These are phyloP conservation scores for Cystofilobasidium macerans DNA, from an alignment of 768 basidiomycete species.

Conservation along the genomic window DNA sequence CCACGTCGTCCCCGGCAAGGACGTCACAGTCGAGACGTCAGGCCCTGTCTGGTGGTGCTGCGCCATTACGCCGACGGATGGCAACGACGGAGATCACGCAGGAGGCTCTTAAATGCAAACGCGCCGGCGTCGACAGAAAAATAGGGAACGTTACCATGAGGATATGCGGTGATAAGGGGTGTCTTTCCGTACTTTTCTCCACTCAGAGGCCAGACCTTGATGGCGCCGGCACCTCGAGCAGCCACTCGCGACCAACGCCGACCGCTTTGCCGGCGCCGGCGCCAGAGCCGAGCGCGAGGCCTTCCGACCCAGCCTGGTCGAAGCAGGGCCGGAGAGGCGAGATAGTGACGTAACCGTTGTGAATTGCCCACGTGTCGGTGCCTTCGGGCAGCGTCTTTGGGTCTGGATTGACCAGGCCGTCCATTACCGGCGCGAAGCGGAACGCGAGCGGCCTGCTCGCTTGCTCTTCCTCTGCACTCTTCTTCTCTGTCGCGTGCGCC, in stretches of 20 bases:
- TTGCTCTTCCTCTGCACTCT: background rate
- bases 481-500: background rate
- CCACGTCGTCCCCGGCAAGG: slow-evolving; percentile 60
- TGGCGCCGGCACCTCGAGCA: slow-evolving; percentile 3
- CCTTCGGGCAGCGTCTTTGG: slow-evolving; percentile 4
- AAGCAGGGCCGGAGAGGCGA: slow-evolving; percentile 17
- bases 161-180: no score
- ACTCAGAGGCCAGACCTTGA: background rate
- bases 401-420: slow-evolving; percentile 16
- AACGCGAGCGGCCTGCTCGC: background rate
- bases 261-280: background rate
- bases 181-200: no score
- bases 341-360: slow-evolving; percentile 17
- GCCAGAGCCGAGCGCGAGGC: slow-evolving; percentile 3
- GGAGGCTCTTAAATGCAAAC: no score
- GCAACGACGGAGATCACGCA: no score
- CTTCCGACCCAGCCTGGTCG: slow-evolving; percentile 13
- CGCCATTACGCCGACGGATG: no score
- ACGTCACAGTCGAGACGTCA: slow-evolving; percentile 63
- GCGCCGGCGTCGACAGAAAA: no score
- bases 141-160: no score
- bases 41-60: slow-evolving; percentile 71
- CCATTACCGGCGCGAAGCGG: slow-evolving; percentile 22
- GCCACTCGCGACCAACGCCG: slow-evolving; percentile 21
- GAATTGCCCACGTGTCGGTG: slow-evolving; percentile 20